Evolutionary conservation across 1,284 basidiomycete species (phyloP).

Genomic region (Coniferiporia weirii): DNA sequence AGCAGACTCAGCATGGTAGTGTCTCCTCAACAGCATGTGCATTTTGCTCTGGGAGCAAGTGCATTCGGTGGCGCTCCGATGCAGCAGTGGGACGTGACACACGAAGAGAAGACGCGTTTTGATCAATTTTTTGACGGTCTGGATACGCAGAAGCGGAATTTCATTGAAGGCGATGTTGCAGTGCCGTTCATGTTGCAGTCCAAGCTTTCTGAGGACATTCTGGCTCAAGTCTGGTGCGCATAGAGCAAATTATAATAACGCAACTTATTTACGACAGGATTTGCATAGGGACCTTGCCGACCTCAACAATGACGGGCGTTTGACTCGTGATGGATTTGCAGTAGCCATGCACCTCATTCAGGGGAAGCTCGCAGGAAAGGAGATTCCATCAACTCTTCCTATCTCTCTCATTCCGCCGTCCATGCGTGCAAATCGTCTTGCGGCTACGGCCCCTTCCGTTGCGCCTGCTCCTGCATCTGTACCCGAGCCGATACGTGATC

Average conservation of each 20-base stretch:
- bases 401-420: conserved; percentile 77
- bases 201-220: conserved; percentile 74
- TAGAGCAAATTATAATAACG: not conserved
- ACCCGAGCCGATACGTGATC: conserved; percentile 36
- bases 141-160: conserved; percentile 73
- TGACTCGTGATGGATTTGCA: conserved; percentile 93
- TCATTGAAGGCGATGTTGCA: conserved; percentile 89
- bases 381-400: conserved; percentile 73
- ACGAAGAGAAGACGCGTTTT: conserved; percentile 74
- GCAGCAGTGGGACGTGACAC: conserved; percentile 78
- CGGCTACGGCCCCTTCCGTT: conserved; percentile 26
- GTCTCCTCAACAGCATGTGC: not conserved
- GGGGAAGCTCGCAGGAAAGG: conserved; percentile 78
- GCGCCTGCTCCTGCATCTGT: conserved; percentile 30
- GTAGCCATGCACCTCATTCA: conserved; percentile 96
- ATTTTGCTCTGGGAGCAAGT: conserved; percentile 31
- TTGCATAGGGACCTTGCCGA: conserved; percentile 85
- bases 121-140: conserved; percentile 84
- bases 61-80: conserved; percentile 27
- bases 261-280: conserved; percentile 17
- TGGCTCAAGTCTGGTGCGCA: conserved; percentile 88
- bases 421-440: conserved; percentile 42
- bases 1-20: conserved; percentile 10
- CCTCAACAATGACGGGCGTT: conserved; percentile 80
- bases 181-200: conserved; percentile 97